Evolutionary conservation across 2,329 filamentous ascomycete species (phyloP), one percentile per base, ranked within the genome.

Genomic region (Ascochyta clinopodiicola): DNA sequence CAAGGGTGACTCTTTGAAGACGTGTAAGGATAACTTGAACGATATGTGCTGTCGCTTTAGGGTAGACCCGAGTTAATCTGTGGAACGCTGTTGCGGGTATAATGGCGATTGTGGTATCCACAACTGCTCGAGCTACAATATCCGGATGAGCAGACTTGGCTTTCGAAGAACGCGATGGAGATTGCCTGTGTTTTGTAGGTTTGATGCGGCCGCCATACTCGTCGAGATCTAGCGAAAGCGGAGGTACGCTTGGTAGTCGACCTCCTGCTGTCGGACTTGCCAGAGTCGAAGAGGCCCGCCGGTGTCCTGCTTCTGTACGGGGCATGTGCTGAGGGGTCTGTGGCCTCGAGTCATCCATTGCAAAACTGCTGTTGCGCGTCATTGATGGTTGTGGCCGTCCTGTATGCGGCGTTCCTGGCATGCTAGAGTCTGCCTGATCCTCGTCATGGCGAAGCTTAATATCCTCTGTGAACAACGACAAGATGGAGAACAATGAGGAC

Each of bases 101-200:
- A 61, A 99, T 96, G 6, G 95, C 95, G 75, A 99, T 97, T 0
- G 96, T 99, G 0, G 95, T 99, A 72, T 99, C 96, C 22, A 96
- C 90, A 15, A 92, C 96, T 6, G 95, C 95, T 62, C 95, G 86
- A n/a, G 94, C 95, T 61, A 99, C 92, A 59, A 99, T 95, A 70
- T 99, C 95, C 10, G 95, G 95, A 76, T 99, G 95, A 0, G 91
- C 92, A 13, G 95, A 98, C 61, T 88, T 89, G 10, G 86, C 64
- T 57, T 73, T 80, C 62, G 68, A 76, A 35, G 73, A 60, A 13
- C 69, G 63, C n/a, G 72, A 69, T 19, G 67, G 60, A 5, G 70
- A 64, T 43, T 56, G 62, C 22, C 62, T 60, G 6, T 35, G 48
- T 21, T 66, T 66, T 9, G 60, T 50, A 21, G 60, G 54, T 42